Conservation (phyloP, 768 basidiomycete species). For the Lactarius hengduanensis region DNA sequence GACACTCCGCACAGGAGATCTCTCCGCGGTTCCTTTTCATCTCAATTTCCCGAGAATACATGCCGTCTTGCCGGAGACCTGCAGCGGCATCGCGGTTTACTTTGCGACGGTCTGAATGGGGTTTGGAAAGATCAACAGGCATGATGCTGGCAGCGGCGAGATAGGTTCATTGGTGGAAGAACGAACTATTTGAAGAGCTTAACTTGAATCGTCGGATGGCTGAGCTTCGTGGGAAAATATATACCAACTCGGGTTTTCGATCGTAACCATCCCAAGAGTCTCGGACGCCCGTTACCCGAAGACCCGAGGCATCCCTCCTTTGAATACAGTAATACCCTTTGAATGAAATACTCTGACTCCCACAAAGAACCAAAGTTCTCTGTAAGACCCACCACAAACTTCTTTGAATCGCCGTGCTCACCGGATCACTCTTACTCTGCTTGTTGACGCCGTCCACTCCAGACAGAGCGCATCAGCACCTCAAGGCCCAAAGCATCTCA, state of each 20-base stretch:
- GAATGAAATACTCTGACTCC: not conserved
- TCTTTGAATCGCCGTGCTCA: slow-evolving; percentile 4
- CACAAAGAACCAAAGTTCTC: not conserved
- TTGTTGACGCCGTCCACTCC: not conserved
- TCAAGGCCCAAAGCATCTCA: slow-evolving; percentile 10
- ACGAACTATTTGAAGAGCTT: slow-evolving; percentile 21
- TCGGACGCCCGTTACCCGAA: not conserved
- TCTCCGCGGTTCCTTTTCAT: slow-evolving; percentile 71
- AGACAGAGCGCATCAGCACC: not conserved
- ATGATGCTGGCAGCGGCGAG: slow-evolving; percentile 35
- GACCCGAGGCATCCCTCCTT: not conserved
- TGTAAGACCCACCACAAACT: not conserved
- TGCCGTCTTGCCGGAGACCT: slow-evolving; percentile 49
- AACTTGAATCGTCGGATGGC: slow-evolving; percentile 6
- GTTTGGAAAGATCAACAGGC: slow-evolving; percentile 56
- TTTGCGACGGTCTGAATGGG: slow-evolving; percentile 44
- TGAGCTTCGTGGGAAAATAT: slow-evolving; percentile 8
- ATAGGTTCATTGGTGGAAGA: slow-evolving; percentile 6
- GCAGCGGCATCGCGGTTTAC: slow-evolving; percentile 50
- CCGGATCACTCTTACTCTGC: slow-evolving; percentile 7
- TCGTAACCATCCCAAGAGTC: slow-evolving; percentile 9
- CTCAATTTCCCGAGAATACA: slow-evolving; percentile 65
- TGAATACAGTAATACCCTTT: not conserved
- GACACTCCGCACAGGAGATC: slow-evolving; percentile 80
- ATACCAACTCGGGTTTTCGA: not conserved